Base-by-base conservation (phyloP, 768 basidiomycete genomes). In the Collybia sp. region DNA sequence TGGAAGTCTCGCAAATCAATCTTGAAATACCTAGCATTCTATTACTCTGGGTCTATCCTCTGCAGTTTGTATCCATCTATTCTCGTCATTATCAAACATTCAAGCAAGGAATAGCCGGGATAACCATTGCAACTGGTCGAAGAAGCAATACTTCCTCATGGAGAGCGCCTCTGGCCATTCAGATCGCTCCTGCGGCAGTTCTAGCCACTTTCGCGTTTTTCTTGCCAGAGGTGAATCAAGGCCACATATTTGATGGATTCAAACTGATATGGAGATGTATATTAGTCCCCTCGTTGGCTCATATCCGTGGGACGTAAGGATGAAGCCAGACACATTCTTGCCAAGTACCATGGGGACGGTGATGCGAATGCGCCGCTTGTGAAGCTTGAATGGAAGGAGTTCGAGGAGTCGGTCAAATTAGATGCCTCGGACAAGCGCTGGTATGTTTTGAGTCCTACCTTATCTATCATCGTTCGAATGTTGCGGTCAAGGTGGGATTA, bases 361-460 rank as follows among this genome's bases (percentile, higher is more conserved):
- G 68, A 79, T 44, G 65, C 59, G 13, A 68, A 76, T 55, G 70
- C 75, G 12, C 72, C 75, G 25, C 57, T 80, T 31, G 78, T 82
- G 18, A 57, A 64, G 30, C 61, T 80, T 12, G 75, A 82, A 53
- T 75, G 66, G 66, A 67, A 64, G 45, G 79, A 80, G 54, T 72
- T 74, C 53, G 70, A 76, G 47, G 76, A 78, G 50, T 60, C 68
- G 8, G 70, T 80, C 43, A 61, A 66, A 35, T 50, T 72, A 5
- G 70, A 77, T 52, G 80, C 73, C 12, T 73, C 77, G 12, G 77
- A 79, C 56, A 81, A 81, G 57, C 65, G 74, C 41, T 80, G 78
- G 79, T 75, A 57, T 54, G 73, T 49, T 15, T 37, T 8, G 20
- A 9, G 4, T 32, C 12, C 18, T 19, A 19, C 44, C 13, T 41